Conservation (phyloP, 805 yeast genomes). For the Priceomyces carsonii region DNA sequence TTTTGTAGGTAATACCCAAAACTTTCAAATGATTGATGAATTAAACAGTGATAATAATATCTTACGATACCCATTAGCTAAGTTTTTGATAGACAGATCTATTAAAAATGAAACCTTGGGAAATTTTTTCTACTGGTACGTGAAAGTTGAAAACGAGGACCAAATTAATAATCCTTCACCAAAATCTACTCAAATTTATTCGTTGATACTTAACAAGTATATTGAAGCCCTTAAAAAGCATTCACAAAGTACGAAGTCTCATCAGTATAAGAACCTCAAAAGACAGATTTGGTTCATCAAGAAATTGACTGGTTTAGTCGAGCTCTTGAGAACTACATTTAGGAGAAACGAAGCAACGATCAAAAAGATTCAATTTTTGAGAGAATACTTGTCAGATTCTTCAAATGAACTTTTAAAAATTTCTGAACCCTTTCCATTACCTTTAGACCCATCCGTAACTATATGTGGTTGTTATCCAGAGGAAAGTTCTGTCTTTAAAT, state of each 20-base stretch:
- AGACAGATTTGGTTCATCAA: constrained; percentile 71
- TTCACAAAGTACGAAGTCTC: constrained; percentile 26
- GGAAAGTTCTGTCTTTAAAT: constrained; percentile 84
- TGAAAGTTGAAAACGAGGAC: constrained; percentile 84
- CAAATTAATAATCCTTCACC: constrained; percentile 23
- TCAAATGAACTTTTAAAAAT: constrained; percentile 40
- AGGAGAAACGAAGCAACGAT: constrained; percentile 72
- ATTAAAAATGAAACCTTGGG: constrained; percentile 67
- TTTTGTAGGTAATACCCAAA: constrained; percentile 10
- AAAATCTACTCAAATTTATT: constrained; percentile 25
- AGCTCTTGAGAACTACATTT: constrained; percentile 53
- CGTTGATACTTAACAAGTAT: constrained; percentile 39
- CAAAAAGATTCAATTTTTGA: constrained; percentile 69
- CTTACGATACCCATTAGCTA: constrained; percentile 62
- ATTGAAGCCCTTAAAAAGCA: constrained; percentile 35
- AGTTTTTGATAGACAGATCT: constrained; percentile 74
- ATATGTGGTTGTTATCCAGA: constrained; percentile 78
- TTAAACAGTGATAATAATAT: constrained; percentile 16
- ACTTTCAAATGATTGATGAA: constrained; percentile 18
- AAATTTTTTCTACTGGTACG: constrained; percentile 87
- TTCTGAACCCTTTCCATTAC: constrained; percentile 65
- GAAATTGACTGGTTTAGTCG: constrained; percentile 64
- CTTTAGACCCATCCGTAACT: constrained; percentile 77
- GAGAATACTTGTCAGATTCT: constrained; percentile 53
- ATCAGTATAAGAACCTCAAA: constrained; percentile 41